phyloP scores from a whole-genome alignment of 768 basidiomycete species.

The Mycena belliarum region DNA sequence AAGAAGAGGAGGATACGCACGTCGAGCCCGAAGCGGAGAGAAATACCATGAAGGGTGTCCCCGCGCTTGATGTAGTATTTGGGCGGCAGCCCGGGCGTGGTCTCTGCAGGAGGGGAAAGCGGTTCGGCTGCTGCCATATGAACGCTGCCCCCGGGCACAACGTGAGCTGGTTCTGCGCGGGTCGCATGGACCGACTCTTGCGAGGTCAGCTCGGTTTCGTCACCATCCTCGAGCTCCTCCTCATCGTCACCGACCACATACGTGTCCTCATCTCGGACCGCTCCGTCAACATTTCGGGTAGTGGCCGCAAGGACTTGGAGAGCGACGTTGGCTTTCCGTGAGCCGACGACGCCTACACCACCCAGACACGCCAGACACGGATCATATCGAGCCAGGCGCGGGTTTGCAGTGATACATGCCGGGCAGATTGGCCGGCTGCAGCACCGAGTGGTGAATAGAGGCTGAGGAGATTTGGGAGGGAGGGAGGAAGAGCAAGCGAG shows the following conservation, averaged over 20 bases:
- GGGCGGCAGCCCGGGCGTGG: conserved; percentile 11
- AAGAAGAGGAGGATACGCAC: conserved; percentile 39
- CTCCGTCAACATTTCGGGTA: conserved; percentile 49
- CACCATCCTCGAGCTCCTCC: conserved; percentile 37
- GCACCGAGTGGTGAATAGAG: conserved; percentile 57
- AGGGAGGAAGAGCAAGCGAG: conserved; percentile 64
- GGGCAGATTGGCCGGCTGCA: conserved; percentile 68
- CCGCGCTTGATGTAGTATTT: conserved; percentile 56
- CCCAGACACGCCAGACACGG: conserved; percentile 73
- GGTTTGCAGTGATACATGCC: conserved; percentile 56
- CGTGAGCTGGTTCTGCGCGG: too few relatives aligned
- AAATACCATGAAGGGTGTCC: conserved; percentile 68
- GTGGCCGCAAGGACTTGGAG: conserved; percentile 1
- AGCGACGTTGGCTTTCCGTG: neutral
- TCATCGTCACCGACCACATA: conserved; percentile 70
- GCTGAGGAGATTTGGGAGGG: conserved; percentile 34
- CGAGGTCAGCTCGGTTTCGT: too few relatives aligned
- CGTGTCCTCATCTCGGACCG: conserved; percentile 57
- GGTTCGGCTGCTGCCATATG: too few relatives aligned
- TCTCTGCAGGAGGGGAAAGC: too few relatives aligned
- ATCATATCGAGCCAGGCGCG: conserved; percentile 65
- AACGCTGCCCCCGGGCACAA: neutral
- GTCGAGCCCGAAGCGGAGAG: conserved; percentile 59
- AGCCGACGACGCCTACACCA: conserved; percentile 46
- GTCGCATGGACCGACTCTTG: too few relatives aligned